phyloP scores from a whole-genome alignment of 2,329 filamentous ascomycete genomes.

The Cercospora sesami region DNA sequence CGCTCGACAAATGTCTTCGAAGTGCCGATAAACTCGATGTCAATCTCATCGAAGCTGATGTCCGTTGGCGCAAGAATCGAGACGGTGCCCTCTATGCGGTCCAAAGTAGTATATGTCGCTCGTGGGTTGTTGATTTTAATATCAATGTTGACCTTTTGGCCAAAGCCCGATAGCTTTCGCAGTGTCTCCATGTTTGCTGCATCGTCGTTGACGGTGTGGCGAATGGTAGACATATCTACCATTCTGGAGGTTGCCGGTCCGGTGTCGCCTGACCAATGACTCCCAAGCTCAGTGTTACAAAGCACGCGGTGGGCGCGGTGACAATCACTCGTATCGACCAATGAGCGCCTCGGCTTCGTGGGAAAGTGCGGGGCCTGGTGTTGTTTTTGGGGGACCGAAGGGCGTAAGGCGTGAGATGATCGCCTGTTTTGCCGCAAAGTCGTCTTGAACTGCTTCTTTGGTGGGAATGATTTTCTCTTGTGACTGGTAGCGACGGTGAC shows the following conservation, averaged over 20 bases:
- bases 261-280: slow-evolving; percentile 17
- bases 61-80: slow-evolving; percentile 53
- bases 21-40: slow-evolving; percentile 59
- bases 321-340: slow-evolving; percentile 7
- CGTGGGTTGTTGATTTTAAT: slow-evolving; percentile 44
- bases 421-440: neutral
- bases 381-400: slow-evolving; percentile 1
- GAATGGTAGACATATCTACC: slow-evolving; percentile 20
- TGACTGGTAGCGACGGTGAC: neutral
- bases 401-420: slow-evolving; percentile 14
- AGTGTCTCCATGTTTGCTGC: slow-evolving; percentile 30
- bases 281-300: slow-evolving; percentile 3
- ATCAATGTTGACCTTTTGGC: slow-evolving; percentile 44
- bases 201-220: slow-evolving; percentile 18
- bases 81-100: slow-evolving; percentile 57
- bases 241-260: neutral
- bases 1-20: slow-evolving; percentile 58
- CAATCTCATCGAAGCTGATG: slow-evolving; percentile 58
- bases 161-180: slow-evolving; percentile 30
- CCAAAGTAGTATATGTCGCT: slow-evolving; percentile 57
- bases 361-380: slow-evolving; percentile 4
- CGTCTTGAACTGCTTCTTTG: neutral
- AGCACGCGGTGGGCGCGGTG: neutral
- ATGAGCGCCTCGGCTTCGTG: slow-evolving; percentile 10
- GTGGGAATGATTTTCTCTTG: neutral